Percentiles rank a stretch among this genome's conserved stretches.
These are phyloP conservation scores for Planoprotostelium fungivorum DNA, from an alignment of 78 protist species.

Conservation along the genomic window DNA sequence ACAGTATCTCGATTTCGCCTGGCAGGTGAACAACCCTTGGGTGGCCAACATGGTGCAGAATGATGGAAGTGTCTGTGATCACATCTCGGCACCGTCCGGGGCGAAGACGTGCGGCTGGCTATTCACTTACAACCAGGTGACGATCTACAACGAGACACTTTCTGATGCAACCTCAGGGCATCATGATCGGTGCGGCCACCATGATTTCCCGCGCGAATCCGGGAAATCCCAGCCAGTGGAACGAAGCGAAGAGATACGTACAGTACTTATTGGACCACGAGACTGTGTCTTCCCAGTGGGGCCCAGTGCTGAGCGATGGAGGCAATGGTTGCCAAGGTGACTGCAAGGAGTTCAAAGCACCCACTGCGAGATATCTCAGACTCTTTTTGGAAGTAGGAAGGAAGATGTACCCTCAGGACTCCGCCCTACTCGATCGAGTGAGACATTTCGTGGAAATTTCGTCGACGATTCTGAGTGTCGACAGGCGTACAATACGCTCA, in stretches of 20 bases:
- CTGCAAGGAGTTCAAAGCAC: background rate
- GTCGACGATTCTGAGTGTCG: background rate
- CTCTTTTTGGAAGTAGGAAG: background rate
- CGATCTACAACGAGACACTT: background rate
- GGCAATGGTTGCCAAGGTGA: background rate
- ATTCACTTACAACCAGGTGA: background rate
- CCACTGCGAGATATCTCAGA: background rate
- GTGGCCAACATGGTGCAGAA: background rate
- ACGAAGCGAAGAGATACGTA: background rate
- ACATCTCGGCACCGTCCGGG: background rate
- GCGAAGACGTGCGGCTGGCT: background rate
- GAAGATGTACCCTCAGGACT: background rate
- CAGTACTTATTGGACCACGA: background rate
- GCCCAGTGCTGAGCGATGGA: background rate
- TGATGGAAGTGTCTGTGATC: background rate
- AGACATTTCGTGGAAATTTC: background rate
- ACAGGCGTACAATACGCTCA: background rate
- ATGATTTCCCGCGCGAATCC: background rate
- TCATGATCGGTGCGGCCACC: background rate
- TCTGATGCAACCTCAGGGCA: background rate
- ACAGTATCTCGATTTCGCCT: background rate
- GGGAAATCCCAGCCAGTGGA: background rate
- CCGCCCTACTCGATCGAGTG: background rate
- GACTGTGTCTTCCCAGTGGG: background rate
- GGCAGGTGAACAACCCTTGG: background rate